Percentiles rank a stretch among this genome's conserved stretches.
phyloP scores from a whole-genome alignment of 2,329 filamentous ascomycete species.

The Penicillium sp. region DNA sequence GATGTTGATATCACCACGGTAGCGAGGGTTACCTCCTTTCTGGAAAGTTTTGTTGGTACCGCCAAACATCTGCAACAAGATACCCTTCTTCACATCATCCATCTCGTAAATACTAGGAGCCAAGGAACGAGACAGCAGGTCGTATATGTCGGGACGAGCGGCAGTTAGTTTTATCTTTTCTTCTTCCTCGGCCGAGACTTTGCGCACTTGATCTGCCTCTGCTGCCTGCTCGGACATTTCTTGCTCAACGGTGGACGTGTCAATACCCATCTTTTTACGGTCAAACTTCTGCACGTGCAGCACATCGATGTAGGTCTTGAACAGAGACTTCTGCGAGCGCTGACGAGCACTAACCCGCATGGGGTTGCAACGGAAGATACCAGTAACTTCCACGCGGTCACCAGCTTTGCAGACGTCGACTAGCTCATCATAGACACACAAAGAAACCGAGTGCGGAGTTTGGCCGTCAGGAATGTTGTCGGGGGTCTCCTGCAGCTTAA shows the following conservation, averaged over 20 bases:
- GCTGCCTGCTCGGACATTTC: slow-evolving; percentile 69
- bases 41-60: slow-evolving; percentile 98
- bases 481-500: slow-evolving; percentile 96
- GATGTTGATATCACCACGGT: slow-evolving; percentile 96
- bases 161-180: slow-evolving; percentile 80
- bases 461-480: slow-evolving; percentile 93
- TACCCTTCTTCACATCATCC: slow-evolving; percentile 98
- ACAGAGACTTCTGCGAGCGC: slow-evolving; percentile 86
- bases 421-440: slow-evolving; percentile 94
- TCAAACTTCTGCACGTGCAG: slow-evolving; percentile 96
- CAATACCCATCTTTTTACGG: slow-evolving; percentile 87
- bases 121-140: slow-evolving; percentile 82
- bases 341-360: slow-evolving; percentile 92
- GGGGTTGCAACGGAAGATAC: slow-evolving; percentile 92
- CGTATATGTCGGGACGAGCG: slow-evolving; percentile 80
- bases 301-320: slow-evolving; percentile 97
- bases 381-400: slow-evolving; percentile 91
- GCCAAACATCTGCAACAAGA: slow-evolving; percentile 91
- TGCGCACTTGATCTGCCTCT: slow-evolving; percentile 75
- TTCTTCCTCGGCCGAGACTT: slow-evolving; percentile 80
- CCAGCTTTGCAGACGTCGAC: slow-evolving; percentile 98
- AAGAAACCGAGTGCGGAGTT: slow-evolving; percentile 92
- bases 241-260: slow-evolving; percentile 80
- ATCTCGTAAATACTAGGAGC: slow-evolving; percentile 96
- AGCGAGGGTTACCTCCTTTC: slow-evolving; percentile 91